Percentiles rank a stretch among this genome's conserved stretches.
phyloP scores from a whole-genome alignment of 2,329 filamentous ascomycete genomes.

The Colletotrichum sp. region DNA sequence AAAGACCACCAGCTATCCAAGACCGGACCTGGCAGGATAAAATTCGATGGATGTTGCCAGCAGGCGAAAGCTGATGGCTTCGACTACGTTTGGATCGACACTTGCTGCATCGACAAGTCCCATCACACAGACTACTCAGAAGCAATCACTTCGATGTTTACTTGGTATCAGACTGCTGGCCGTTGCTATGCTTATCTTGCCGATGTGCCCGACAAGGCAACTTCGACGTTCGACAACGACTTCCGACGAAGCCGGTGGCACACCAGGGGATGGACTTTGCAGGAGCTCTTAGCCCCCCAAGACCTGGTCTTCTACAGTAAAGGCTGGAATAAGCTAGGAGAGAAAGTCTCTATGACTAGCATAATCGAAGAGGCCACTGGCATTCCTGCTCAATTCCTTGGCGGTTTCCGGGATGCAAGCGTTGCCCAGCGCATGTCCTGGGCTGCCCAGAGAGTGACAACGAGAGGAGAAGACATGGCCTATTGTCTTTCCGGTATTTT shows the following conservation, averaged over 20 bases:
- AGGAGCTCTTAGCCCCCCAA: background rate
- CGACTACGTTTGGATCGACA: background rate
- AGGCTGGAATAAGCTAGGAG: background rate
- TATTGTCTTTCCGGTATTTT: background rate
- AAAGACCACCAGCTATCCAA: background rate
- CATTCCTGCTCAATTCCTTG: background rate
- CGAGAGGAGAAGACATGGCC: background rate
- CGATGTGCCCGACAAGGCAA: accelerated
- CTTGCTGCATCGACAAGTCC: background rate
- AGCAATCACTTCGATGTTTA: background rate
- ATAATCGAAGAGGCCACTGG: background rate
- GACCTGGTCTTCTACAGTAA: background rate
- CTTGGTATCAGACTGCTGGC: background rate
- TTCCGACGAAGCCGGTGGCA: background rate
- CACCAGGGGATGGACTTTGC: background rate
- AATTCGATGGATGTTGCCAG: background rate
- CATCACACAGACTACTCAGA: background rate
- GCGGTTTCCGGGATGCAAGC: background rate
- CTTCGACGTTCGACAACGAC: background rate
- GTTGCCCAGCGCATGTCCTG: background rate
- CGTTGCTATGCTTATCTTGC: background rate
- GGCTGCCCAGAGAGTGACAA: background rate
- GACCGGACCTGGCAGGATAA: background rate
- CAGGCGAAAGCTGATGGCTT: background rate
- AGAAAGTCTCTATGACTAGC: background rate